phyloP scores from a whole-genome alignment of 106 monocot genomes.

The Dioscorea alata region DNA sequence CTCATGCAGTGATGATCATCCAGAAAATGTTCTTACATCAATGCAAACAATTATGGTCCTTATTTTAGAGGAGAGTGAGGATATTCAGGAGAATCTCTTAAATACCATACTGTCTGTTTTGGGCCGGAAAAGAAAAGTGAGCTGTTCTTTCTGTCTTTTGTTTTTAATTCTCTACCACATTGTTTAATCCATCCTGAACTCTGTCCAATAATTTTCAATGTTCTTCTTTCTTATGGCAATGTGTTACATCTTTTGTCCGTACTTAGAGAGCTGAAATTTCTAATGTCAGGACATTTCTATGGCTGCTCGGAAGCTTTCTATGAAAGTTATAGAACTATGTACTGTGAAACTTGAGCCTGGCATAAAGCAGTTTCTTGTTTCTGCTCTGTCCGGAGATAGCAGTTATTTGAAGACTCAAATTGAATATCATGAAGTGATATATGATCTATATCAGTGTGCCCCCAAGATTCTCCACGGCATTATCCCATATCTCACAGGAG shows the following conservation, averaged over 20 bases:
- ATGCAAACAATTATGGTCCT: conserved; percentile 95
- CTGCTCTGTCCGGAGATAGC: conserved; percentile 71
- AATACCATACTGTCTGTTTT: conserved; percentile 59
- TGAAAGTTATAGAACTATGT: conserved; percentile 78
- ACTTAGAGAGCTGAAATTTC: conserved; percentile 11
- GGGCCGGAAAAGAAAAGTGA: conserved; percentile 66
- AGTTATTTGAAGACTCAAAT: conserved; percentile 30
- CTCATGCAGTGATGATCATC: conserved; percentile 73
- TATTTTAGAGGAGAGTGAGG: conserved; percentile 95
- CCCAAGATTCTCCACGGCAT: conserved; percentile 77
- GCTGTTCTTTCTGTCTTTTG: conserved; percentile 7
- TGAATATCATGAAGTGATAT: conserved; percentile 92
- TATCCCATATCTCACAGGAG: conserved; percentile 81
- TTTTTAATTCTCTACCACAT: background rate
- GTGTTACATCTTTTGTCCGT: background rate
- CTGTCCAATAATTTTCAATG: background rate
- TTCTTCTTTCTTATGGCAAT: background rate
- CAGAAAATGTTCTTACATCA: conserved; percentile 63
- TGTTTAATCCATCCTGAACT: background rate
- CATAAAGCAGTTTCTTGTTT: conserved; percentile 81
- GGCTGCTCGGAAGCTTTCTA: conserved; percentile 79
- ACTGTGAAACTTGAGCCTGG: conserved; percentile 72
- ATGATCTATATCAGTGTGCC: conserved; percentile 85
- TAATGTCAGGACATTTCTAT: conserved; percentile 49
- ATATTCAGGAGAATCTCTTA: conserved; percentile 73